phyloP scores from a whole-genome alignment of 2,329 filamentous ascomycete genomes.

The Pseudogymnoascus sp. region DNA sequence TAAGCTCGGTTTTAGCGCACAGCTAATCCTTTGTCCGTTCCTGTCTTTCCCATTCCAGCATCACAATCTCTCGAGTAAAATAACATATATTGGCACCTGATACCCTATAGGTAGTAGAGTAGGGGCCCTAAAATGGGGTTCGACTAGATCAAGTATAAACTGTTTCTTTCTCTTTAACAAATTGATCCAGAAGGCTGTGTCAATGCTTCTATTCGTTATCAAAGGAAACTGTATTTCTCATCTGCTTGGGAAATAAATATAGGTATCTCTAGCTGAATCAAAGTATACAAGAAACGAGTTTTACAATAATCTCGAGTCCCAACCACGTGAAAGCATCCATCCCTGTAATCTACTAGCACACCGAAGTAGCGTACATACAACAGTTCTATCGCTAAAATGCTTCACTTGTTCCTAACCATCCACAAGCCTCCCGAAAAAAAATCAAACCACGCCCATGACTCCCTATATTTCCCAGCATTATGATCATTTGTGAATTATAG shows the following conservation, averaged over 20 bases:
- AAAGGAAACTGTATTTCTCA: neutral
- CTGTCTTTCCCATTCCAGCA: neutral
- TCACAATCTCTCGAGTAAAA: neutral
- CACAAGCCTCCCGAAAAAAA: constrained; percentile 4
- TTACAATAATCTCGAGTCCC: neutral
- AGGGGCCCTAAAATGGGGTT: neutral
- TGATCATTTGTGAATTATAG: constrained; percentile 7
- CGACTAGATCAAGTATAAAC: neutral
- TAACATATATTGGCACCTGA: neutral
- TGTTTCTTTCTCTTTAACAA: neutral
- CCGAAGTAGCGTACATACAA: neutral
- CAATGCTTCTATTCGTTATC: neutral
- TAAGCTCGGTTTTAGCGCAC: constrained; percentile 1
- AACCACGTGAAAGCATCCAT: neutral
- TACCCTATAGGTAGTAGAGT: neutral
- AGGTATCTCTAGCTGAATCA: neutral
- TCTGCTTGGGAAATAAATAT: neutral
- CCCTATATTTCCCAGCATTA: constrained; percentile 6
- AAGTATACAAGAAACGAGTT: neutral
- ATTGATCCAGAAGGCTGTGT: too few species aligned
- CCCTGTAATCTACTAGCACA: constrained; percentile 9
- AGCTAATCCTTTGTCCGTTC: neutral
- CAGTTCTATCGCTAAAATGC: constrained; percentile 8
- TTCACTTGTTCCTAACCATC: neutral
- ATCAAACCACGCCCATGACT: neutral